Conservation (phyloP, 352 stramenopile species). For the Phytophthora podocarpi region DNA sequence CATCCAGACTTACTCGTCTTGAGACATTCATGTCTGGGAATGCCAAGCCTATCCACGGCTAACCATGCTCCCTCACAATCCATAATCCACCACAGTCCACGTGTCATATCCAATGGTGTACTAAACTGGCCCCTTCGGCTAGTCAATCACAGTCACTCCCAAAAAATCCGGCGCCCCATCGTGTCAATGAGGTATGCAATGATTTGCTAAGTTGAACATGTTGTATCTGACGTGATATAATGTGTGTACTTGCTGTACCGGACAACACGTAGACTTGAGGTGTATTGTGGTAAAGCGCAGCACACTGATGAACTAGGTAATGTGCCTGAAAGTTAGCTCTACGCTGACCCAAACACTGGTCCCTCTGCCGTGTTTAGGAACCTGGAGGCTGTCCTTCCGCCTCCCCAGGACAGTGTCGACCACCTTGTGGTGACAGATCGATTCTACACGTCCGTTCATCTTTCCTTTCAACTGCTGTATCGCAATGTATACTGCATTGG, state of each 20-base stretch:
- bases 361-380: neutral
- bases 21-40: too few relatives aligned
- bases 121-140: too few relatives aligned
- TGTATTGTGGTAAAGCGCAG: constrained; percentile 7
- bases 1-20: too few relatives aligned
- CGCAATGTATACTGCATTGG: constrained; percentile 9
- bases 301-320: neutral
- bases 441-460: constrained; percentile 10
- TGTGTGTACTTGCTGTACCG: too few relatives aligned
- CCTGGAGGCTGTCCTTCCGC: neutral
- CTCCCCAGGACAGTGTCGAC: neutral
- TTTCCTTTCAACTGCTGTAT: constrained; percentile 2
- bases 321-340: neutral
- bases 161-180: too few relatives aligned
- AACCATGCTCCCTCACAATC: too few relatives aligned
- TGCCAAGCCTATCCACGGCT: too few relatives aligned
- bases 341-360: neutral
- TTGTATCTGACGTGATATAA: constrained; percentile 14
- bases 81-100: too few relatives aligned
- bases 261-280: constrained; percentile 13
- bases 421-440: neutral
- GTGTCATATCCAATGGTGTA: too few relatives aligned
- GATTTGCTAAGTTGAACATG: constrained; percentile 11
- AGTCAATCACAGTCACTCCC: too few relatives aligned
- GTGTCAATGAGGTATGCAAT: too few relatives aligned